Evolutionary conservation across 2,329 filamentous ascomycete genomes (phyloP), one percentile per base, ranked within the genome.

Genomic region (Cytospora schulzeri): DNA sequence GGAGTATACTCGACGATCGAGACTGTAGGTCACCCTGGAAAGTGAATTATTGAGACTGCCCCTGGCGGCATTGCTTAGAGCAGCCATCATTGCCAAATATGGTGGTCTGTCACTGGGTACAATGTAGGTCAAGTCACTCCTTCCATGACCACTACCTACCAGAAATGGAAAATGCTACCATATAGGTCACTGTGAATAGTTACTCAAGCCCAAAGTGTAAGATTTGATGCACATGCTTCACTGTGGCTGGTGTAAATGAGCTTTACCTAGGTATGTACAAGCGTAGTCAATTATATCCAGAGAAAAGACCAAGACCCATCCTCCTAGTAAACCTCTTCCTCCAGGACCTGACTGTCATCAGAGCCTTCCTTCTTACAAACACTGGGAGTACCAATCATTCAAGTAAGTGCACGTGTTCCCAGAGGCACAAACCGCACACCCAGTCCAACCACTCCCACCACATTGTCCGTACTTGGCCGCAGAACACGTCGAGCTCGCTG

Each of bases 371-470:
- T 11, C 15, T 31, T 59, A 65, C 50, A 65, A 26, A 19, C 57
- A 64, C 57, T 65, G 62, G 35, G 61, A 66, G n/a, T 66, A 66
- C 15, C 65, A 66, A 26, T 60, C 57, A 38, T 66, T 66, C 8
- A 41, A 53, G 28, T 60, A 61, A 1, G 57, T 65, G 48, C 65
- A 66, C n/a, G 57, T 65, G 22, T 55, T 61, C 9, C 65, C 62
- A 1, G 65, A 52, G 11, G 50, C 57, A 26, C 65, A 66, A 5
- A 29, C 50, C 1, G 50, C 60, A 29, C 60, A 68, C 15, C 66
- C 65, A 1, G 53, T 51, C 62, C 62, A 66, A 57, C 51, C 59
- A 5, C 29, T 35, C 0, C 65, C 65, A 17, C 57, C 65, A 29
- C 65, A 66, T 38, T 66, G 65, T 2, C 38, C 57, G 17, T 56